These are phyloP conservation scores for Coccomyxa sp. DNA, from an alignment of 139 green algal genomes.

Conservation along the genomic window DNA sequence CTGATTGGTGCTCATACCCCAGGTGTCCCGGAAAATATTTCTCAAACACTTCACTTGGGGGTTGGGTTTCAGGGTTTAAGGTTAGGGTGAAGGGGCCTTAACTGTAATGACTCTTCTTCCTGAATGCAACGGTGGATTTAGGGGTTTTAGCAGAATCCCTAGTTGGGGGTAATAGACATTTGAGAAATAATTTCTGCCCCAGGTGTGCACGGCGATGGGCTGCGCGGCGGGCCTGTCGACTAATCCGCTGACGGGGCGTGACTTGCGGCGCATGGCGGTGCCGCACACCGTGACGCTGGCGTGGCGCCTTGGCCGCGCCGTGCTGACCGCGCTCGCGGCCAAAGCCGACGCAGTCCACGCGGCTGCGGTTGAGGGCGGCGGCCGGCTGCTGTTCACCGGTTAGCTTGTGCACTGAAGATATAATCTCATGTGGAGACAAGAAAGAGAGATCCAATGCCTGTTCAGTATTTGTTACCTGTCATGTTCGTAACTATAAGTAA, in stretches of 20 bases:
- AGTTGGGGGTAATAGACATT: background rate
- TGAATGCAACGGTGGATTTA: background rate
- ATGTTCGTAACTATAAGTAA: background rate
- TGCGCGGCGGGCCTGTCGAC: slow-evolving; percentile 30
- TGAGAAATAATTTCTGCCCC: background rate
- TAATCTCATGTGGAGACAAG: too few relatives aligned
- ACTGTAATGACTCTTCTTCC: background rate
- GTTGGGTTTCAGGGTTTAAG: too few relatives aligned
- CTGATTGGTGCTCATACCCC: too few relatives aligned
- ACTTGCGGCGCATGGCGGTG: slow-evolving; percentile 23
- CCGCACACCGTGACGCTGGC: slow-evolving; percentile 31
- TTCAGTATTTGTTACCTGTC: background rate
- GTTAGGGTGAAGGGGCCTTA: too few relatives aligned
- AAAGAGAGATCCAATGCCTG: too few relatives aligned
- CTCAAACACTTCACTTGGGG: too few relatives aligned
- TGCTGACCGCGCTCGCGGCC: background rate
- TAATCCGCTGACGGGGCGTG: slow-evolving; percentile 23
- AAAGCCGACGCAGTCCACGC: background rate
- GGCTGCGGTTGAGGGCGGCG: background rate
- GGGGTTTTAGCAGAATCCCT: background rate
- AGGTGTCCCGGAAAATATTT: too few relatives aligned
- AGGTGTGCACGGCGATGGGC: slow-evolving; percentile 39
- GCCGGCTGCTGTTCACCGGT: too few relatives aligned
- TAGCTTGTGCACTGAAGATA: too few relatives aligned
- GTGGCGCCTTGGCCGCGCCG: slow-evolving; percentile 25